A percentile compares a stretch with the other conserved stretches of the same genome.
Conservation (phyloP, 139 green algal species). For the Microglena sp. region DNA sequence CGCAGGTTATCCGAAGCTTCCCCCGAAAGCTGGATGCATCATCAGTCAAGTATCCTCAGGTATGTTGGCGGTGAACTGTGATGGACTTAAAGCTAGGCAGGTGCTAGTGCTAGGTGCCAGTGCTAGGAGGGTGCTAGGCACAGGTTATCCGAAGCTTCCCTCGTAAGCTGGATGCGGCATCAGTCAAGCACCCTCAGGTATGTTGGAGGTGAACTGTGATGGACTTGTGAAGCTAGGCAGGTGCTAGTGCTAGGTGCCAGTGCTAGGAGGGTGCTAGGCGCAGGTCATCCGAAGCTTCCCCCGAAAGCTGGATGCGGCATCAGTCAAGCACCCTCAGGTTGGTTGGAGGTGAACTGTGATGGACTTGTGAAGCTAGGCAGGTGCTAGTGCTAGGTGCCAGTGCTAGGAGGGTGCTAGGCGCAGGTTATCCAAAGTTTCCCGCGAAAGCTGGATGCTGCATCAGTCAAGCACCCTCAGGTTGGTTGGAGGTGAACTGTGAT, state of each 20-base stretch:
- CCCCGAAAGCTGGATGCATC: neutral
- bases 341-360: neutral
- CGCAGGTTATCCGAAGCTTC: too few species aligned
- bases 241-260: neutral
- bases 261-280: neutral
- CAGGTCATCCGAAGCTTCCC: constrained; percentile 29
- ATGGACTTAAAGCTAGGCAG: neutral
- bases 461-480: constrained; percentile 26
- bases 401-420: neutral
- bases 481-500: neutral
- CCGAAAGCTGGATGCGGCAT: constrained; percentile 10
- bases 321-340: constrained; percentile 26
- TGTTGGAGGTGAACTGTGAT: neutral
- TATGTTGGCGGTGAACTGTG: neutral
- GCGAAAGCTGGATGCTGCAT: constrained; percentile 9
- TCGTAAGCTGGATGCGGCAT: constrained; percentile 14
- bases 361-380: neutral
- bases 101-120: neutral
- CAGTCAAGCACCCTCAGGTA: constrained; percentile 33
- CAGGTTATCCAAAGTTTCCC: constrained; percentile 28
- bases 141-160: constrained; percentile 35
- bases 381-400: neutral
- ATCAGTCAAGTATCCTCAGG: neutral
- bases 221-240: neutral
- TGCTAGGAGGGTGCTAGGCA: neutral